phyloP scores from a whole-genome alignment of 139 green algal species.

The Marvania coccoides region DNA sequence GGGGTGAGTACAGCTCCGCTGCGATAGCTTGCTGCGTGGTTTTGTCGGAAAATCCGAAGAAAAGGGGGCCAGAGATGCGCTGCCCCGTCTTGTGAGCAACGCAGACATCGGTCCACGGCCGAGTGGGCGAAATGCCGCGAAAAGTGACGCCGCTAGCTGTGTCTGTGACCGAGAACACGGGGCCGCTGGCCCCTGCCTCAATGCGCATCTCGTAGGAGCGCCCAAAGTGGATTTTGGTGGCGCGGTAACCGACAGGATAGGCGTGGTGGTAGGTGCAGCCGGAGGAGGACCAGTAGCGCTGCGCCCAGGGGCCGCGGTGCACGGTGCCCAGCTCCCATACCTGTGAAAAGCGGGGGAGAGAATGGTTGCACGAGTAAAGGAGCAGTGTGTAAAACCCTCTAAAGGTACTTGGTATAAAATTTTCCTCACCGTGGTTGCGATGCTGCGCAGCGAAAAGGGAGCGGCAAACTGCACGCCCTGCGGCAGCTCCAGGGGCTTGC shows the following conservation, averaged over 20 bases:
- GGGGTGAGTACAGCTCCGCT: constrained; percentile 17
- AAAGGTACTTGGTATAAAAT: too few relatives aligned
- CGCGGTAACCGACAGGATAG: constrained; percentile 43
- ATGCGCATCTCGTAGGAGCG: constrained; percentile 35
- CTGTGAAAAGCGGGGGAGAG: too few relatives aligned
- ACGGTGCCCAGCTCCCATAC: constrained; percentile 31
- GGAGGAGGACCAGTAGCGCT: constrained; percentile 36
- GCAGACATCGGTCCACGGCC: constrained; percentile 44
- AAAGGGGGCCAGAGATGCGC: constrained; percentile 43
- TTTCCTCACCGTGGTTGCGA: constrained; percentile 9
- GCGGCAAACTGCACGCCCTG: background rate
- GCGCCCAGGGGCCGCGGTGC: constrained; percentile 27
- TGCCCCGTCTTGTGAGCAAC: constrained; percentile 32
- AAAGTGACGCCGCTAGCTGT: constrained; percentile 8
- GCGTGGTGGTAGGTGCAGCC: constrained; percentile 48
- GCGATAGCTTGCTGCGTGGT: constrained; percentile 36
- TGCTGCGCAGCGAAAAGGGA: constrained; percentile 31
- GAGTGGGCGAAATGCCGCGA: constrained; percentile 29
- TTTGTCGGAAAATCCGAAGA: constrained; percentile 43
- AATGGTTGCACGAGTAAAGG: too few relatives aligned
- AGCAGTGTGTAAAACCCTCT: too few relatives aligned
- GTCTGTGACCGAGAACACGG: constrained; percentile 30
- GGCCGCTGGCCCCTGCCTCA: constrained; percentile 5
- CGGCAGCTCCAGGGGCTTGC: constrained; percentile 10
- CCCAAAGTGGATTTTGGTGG: constrained; percentile 35